Evolutionary conservation across 768 basidiomycete genomes (phyloP).

Genomic region (Boletus bicolor): DNA sequence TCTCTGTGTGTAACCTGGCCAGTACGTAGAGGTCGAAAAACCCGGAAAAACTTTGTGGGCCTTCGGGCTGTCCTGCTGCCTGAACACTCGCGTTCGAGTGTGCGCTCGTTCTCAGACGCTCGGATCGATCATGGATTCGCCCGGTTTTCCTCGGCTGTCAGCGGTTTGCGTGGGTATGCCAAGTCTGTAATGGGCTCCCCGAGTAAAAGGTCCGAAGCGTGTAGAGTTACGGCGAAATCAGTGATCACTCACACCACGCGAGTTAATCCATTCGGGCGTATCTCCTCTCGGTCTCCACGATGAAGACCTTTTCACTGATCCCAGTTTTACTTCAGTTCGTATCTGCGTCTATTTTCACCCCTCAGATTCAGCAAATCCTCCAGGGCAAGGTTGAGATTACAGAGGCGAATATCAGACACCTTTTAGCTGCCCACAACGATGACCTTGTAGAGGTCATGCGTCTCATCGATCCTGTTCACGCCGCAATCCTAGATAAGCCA

Average conservation of each 20-base stretch:
- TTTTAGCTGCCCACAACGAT: conserved; percentile 3
- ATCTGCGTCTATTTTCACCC: background rate
- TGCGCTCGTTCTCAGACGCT: no score
- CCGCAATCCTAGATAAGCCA: conserved; percentile 13
- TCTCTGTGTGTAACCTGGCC: background rate
- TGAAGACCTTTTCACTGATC: background rate
- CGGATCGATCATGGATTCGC: no score
- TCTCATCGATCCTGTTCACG: conserved; percentile 12
- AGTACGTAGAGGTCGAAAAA: background rate
- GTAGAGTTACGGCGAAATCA: background rate
- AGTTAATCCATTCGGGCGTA: no score
- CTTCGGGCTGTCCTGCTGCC: no score
- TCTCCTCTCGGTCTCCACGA: background rate
- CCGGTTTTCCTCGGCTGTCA: background rate
- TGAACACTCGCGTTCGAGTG: background rate
- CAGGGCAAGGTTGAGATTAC: background rate
- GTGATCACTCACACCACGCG: background rate
- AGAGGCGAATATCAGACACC: background rate
- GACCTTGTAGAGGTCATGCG: conserved; percentile 18
- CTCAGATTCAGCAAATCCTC: background rate
- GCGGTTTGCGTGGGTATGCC: background rate
- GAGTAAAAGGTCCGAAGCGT: background rate
- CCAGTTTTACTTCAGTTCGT: background rate
- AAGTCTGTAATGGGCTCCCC: background rate
- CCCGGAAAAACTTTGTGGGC: no score